Conservation (phyloP, 768 basidiomycete species). For the Auricularia sp. region DNA sequence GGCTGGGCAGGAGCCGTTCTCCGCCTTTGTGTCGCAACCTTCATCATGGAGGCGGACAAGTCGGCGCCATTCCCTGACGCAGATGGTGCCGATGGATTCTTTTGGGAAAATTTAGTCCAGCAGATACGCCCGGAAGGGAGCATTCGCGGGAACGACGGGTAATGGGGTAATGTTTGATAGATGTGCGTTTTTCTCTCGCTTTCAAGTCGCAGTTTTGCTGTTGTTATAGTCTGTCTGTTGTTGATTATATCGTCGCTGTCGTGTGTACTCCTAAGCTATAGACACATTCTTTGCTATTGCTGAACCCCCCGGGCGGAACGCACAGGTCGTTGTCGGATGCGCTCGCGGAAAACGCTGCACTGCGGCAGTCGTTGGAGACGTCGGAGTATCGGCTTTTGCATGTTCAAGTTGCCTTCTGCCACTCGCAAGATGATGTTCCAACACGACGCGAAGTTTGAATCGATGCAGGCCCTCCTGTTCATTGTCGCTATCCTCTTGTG, state of each 20-base stretch:
- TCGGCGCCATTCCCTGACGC: conserved; percentile 25
- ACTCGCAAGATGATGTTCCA: no score
- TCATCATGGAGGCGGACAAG: conserved; percentile 4
- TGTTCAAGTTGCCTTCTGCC: no score
- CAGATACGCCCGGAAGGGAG: conserved; percentile 23
- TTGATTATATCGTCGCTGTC: not conserved
- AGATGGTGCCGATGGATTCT: conserved; percentile 64
- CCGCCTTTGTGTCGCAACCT: conserved; percentile 1
- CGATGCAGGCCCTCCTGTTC: not conserved
- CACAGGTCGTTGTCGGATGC: no score
- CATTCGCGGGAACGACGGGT: not conserved
- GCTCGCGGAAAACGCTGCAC: no score
- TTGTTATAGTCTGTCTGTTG: not conserved
- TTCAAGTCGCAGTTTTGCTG: not conserved
- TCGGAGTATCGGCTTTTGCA: no score
- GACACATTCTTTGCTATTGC: not conserved
- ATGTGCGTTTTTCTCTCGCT: not conserved
- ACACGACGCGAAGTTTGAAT: not conserved
- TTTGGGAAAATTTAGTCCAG: conserved; percentile 73
- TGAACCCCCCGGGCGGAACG: not conserved
- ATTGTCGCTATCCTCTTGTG: not conserved
- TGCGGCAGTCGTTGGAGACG: no score
- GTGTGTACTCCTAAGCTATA: not conserved
- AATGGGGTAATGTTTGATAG: not conserved
- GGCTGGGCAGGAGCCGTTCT: conserved; percentile 39